phyloP scores from a whole-genome alignment of 225 moss, liverwort and hornwort genomes.

The Neckera pumila region DNA sequence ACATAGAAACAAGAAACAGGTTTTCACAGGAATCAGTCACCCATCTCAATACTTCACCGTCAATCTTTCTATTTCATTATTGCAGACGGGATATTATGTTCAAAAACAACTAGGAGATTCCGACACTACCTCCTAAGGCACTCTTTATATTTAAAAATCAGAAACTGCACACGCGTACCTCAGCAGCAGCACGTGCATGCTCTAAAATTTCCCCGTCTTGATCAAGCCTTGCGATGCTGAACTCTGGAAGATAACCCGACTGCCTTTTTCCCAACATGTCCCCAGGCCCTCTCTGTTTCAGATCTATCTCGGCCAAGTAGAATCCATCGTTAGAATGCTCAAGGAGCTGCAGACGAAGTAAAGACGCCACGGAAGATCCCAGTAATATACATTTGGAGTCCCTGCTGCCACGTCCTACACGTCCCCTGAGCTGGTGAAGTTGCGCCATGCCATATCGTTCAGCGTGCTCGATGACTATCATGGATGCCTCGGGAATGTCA shows the following conservation, averaged over 20 bases:
- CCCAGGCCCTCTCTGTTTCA: constrained; percentile 76
- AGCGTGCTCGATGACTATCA: constrained; percentile 96
- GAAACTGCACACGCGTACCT: constrained; percentile 32
- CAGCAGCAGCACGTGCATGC: constrained; percentile 74
- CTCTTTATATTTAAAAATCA: neutral
- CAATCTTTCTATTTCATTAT: neutral
- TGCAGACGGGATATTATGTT: neutral
- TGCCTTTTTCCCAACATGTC: constrained; percentile 84
- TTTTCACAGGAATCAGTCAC: neutral
- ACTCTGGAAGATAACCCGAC: constrained; percentile 87
- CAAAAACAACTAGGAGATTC: neutral
- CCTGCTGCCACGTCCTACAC: constrained; percentile 84
- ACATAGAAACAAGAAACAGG: neutral
- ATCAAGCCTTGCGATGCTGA: constrained; percentile 81
- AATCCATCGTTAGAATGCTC: constrained; percentile 85
- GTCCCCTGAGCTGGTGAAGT: constrained; percentile 93
- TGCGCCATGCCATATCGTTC: constrained; percentile 99
- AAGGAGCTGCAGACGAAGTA: constrained; percentile 53
- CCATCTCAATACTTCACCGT: neutral
- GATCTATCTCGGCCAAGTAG: constrained; percentile 85
- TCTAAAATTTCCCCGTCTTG: constrained; percentile 78
- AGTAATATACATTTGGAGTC: constrained; percentile 82
- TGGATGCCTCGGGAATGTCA: constrained; percentile 95
- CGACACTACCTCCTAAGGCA: neutral
- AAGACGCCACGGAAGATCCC: constrained; percentile 49